Conservation (phyloP, 148 eudicot species). For the Amaranthus hypochondriacus region DNA sequence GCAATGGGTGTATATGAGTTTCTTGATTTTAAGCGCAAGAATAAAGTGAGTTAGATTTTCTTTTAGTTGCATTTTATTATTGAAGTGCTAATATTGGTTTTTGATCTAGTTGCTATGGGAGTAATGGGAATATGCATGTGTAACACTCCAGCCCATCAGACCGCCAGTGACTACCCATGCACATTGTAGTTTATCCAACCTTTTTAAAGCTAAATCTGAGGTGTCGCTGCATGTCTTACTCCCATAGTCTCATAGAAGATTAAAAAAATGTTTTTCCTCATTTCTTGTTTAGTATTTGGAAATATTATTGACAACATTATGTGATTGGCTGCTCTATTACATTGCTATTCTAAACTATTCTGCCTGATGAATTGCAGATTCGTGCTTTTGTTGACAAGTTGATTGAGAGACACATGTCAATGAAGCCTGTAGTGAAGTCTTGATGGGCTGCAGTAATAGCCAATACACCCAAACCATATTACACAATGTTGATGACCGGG, state of each 20-base stretch:
- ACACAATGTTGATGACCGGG: slow-evolving; percentile 8
- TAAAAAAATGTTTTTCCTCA: no score
- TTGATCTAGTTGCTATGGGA: no score
- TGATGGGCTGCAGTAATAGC: slow-evolving; percentile 20
- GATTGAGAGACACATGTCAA: slow-evolving; percentile 78
- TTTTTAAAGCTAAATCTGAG: no score
- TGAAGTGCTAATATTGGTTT: no score
- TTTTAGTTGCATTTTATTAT: slow-evolving; percentile 2
- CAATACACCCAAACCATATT: slow-evolving; percentile 7
- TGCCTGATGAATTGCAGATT: slow-evolving; percentile 44
- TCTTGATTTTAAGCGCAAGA: slow-evolving; percentile 95
- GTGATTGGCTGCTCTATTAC: not conserved
- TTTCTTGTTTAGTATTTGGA: no score
- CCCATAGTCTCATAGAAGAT: no score
- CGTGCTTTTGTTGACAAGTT: slow-evolving; percentile 93
- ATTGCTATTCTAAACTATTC: not conserved
- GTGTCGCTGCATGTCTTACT: no score
- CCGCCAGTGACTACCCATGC: no score
- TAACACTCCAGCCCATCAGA: no score
- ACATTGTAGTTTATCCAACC: no score
- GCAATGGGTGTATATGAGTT: slow-evolving; percentile 76
- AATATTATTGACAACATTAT: not conserved
- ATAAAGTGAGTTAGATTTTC: slow-evolving; percentile 50
- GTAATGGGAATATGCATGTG: no score
- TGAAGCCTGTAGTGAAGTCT: slow-evolving; percentile 49